Conservation (phyloP, 495 filamentous ascomycete genomes). For the Bombardia bombarda region DNA sequence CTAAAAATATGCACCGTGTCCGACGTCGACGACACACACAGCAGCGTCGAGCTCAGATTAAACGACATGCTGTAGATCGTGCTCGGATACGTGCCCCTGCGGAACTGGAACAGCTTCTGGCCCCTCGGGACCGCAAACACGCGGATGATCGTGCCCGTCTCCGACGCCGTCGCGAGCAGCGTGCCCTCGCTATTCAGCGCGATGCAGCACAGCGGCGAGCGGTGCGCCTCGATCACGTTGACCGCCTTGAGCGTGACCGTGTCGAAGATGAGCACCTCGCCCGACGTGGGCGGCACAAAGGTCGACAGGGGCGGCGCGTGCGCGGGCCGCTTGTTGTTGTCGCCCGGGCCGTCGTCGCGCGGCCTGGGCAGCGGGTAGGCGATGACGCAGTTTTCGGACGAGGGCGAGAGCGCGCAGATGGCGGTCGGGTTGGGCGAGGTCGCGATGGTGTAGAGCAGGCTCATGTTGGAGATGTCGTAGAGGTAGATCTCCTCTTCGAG, state of each 20-base stretch:
- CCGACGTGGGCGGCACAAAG: constrained; percentile 75
- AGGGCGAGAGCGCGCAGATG: constrained; percentile 86
- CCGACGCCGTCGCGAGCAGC: constrained; percentile 88
- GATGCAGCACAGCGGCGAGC: constrained; percentile 82
- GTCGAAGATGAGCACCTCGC: constrained; percentile 89
- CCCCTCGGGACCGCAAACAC: constrained; percentile 86
- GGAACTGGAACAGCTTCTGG: constrained; percentile 90
- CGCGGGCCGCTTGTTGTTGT: constrained; percentile 55
- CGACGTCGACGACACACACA: constrained; percentile 90
- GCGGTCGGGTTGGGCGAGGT: constrained; percentile 89
- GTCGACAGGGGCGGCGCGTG: constrained; percentile 74
- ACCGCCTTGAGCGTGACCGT: constrained; percentile 78
- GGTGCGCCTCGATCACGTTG: constrained; percentile 90
- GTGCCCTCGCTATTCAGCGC: constrained; percentile 88
- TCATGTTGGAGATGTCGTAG: constrained; percentile 98
- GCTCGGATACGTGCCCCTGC: constrained; percentile 86
- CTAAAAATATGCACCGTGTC: constrained; percentile 98
- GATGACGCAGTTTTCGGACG: constrained; percentile 90
- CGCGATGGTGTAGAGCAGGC: constrained; percentile 76
- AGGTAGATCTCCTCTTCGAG: constrained; percentile 94
- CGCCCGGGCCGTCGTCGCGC: constrained; percentile 44
- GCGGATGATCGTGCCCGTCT: constrained; percentile 94
- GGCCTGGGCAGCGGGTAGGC: constrained; percentile 90
- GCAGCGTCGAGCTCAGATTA: constrained; percentile 84
- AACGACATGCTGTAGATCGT: constrained; percentile 99